These are phyloP conservation scores for Hypoxylon sp. DNA, from an alignment of 2,329 filamentous ascomycete species.

Conservation along the genomic window DNA sequence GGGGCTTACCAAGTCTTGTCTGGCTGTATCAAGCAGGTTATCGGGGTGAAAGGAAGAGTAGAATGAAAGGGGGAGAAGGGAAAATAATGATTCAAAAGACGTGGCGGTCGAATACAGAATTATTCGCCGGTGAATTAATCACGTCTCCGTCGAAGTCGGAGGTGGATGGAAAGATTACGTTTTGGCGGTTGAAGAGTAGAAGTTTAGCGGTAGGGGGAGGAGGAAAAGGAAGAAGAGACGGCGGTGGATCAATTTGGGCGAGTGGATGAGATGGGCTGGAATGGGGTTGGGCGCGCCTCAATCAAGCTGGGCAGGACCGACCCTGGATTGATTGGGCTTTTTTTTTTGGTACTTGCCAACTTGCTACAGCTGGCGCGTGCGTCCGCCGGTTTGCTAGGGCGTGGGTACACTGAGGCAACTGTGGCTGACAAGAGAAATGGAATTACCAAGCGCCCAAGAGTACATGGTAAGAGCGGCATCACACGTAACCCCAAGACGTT, in stretches of 20 bases:
- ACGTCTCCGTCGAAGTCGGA: constrained; percentile 36
- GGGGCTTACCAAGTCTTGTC: constrained; percentile 40
- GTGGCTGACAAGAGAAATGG: constrained; percentile 19
- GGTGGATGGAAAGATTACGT: constrained; percentile 44
- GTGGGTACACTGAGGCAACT: constrained; percentile 31
- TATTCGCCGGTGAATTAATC: constrained; percentile 37
- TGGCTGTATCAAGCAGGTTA: constrained; percentile 23
- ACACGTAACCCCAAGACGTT: neutral
- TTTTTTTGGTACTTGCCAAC: constrained; percentile 12
- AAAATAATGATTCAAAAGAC: constrained; percentile 36
- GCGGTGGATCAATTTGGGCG: constrained; percentile 40
- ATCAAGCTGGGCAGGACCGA: constrained; percentile 40
- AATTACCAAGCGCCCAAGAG: neutral
- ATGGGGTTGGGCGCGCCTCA: constrained; percentile 46
- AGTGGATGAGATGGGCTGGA: constrained; percentile 40
- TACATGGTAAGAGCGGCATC: neutral
- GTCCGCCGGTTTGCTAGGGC: constrained; percentile 23
- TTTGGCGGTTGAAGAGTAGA: constrained; percentile 37
- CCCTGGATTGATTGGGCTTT: constrained; percentile 21
- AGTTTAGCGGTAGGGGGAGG: constrained; percentile 41
- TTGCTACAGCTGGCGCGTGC: constrained; percentile 11
- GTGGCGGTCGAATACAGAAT: constrained; percentile 48
- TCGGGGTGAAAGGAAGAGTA: constrained; percentile 27
- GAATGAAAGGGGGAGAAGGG: constrained; percentile 20
- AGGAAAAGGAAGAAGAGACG: constrained; percentile 41